These are phyloP conservation scores for Phialophora expanda DNA, from an alignment of 2,329 filamentous ascomycete species.

Conservation along the genomic window DNA sequence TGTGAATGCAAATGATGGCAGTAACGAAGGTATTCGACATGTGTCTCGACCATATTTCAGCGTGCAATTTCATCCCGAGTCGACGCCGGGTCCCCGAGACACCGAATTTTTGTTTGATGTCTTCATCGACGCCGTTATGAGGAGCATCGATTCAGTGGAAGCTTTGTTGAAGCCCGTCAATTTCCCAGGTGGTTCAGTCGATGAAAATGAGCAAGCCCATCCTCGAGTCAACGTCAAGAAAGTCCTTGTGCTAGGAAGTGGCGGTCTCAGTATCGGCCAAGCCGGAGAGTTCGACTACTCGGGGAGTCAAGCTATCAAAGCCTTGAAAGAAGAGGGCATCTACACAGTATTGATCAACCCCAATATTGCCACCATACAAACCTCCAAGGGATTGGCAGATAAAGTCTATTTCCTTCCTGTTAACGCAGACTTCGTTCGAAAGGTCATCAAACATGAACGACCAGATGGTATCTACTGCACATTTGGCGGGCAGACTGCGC, in stretches of 20 bases:
- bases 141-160: slow-evolving; percentile 69
- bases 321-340: slow-evolving; percentile 94
- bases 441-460: slow-evolving; percentile 92
- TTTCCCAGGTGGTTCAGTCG: slow-evolving; percentile 83
- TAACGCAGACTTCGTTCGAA: slow-evolving; percentile 94
- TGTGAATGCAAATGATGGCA: slow-evolving; percentile 96
- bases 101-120: slow-evolving; percentile 98
- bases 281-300: slow-evolving; percentile 99
- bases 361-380: slow-evolving; percentile 98
- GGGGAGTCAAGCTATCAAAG: slow-evolving; percentile 97
- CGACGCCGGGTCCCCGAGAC: slow-evolving; percentile 90
- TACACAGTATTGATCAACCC: slow-evolving; percentile 99
- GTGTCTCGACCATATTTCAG: slow-evolving; percentile 87
- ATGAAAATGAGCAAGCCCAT: slow-evolving; percentile 76
- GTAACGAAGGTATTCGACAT: slow-evolving; percentile 97
- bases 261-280: slow-evolving; percentile 95
- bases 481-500: slow-evolving; percentile 94
- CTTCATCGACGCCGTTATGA: slow-evolving; percentile 83
- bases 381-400: slow-evolving; percentile 94
- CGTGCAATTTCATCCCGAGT: slow-evolving; percentile 99
- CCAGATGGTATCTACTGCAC: slow-evolving; percentile 98
- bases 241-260: slow-evolving; percentile 89
- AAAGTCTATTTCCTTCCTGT: slow-evolving; percentile 99
- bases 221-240: slow-evolving; percentile 89
- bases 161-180: slow-evolving; percentile 74